Conservation (phyloP, 2,329 filamentous ascomycete species). For the Monosporascus sp. region DNA sequence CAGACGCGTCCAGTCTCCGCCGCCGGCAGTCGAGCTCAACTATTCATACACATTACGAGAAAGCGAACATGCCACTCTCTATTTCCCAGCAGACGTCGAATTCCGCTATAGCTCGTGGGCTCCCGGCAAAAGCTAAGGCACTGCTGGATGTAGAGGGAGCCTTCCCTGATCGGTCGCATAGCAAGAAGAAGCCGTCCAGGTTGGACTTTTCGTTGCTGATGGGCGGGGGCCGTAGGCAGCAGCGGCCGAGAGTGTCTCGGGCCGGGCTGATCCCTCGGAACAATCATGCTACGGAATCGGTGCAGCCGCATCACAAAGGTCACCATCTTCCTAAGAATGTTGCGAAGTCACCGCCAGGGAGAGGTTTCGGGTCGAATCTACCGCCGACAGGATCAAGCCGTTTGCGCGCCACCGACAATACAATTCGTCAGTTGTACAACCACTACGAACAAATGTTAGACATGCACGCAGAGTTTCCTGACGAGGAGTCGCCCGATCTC, state of each 20-base stretch:
- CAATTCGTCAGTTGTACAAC: constrained; percentile 46
- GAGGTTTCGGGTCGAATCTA: constrained; percentile 22
- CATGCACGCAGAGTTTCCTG: constrained; percentile 30
- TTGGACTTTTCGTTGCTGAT: constrained; percentile 45
- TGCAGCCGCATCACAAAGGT: constrained; percentile 5
- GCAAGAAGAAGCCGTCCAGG: constrained; percentile 43
- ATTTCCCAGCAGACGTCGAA: constrained; percentile 55
- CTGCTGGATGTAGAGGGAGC: constrained; percentile 41
- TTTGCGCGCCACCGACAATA: constrained; percentile 25
- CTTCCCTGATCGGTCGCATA: constrained; percentile 23
- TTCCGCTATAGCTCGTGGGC: constrained; percentile 53
- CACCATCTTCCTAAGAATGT: constrained; percentile 10
- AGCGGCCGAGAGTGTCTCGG: constrained; percentile 17
- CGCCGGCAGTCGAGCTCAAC: constrained; percentile 50
- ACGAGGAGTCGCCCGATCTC: constrained; percentile 14
- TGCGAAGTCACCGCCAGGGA: constrained; percentile 12
- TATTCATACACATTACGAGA: constrained; percentile 53
- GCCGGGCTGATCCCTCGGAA: constrained; percentile 28
- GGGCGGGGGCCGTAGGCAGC: constrained; percentile 29
- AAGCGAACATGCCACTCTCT: constrained; percentile 48
- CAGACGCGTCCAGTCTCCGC: constrained; percentile 40
- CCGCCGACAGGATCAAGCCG: constrained; percentile 11
- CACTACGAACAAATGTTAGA: constrained; percentile 55
- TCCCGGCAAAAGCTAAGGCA: constrained; percentile 42
- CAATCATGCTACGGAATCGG: constrained; percentile 28